Evolutionary conservation across 2,329 filamentous ascomycete species (phyloP), one percentile per base, ranked within the genome.

Genomic region (Cryphonectria japonica): DNA sequence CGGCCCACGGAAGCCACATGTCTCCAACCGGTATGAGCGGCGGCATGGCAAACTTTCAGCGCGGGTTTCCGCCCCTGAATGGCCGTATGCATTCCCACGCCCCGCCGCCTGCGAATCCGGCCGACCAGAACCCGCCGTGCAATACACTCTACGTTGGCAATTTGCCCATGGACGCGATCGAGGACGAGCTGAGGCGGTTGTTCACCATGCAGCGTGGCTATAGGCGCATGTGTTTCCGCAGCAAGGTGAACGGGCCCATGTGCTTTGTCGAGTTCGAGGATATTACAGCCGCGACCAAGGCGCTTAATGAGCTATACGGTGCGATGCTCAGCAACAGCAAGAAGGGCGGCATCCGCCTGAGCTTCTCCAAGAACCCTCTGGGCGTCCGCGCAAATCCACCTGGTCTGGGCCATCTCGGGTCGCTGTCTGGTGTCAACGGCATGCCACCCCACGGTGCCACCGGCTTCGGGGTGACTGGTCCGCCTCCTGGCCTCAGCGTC

Each of bases 131-230:
- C 76, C 95, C 95, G 0, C 96, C 96, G 0, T 98, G 96, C 86
- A 98, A 99, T 79, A 99, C 96, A 0, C 86, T 99, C 8, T 98
- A 99, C 78, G 95, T 99, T 29, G 95, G 96, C n/a, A 98, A 99
- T 77, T 84, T 99, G 60, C 96, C 95, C 0, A 89, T 95, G 70
- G 93, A 97, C 78, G 97, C 95, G 0, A 95, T 93, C 0, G 96
- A 99, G 78, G 95, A 98, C 78, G 96, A 98, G 80, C 87, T 99
- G 69, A 98, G 98, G 82, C 89, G 92, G 32, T 88, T 98, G 78
- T 99, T 99, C 78, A 94, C 92, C 37, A 95, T 95, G 81, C 93
- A 97, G 80, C 91, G 95, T 64, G 96, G 96, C 3, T 99, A 98
- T 84, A 98, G 97, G 83, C 89, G 96, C 39, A 89, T 99, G 9